Base-by-base conservation (phyloP, 768 basidiomycete genomes). In the Hygrocybe punicea region DNA sequence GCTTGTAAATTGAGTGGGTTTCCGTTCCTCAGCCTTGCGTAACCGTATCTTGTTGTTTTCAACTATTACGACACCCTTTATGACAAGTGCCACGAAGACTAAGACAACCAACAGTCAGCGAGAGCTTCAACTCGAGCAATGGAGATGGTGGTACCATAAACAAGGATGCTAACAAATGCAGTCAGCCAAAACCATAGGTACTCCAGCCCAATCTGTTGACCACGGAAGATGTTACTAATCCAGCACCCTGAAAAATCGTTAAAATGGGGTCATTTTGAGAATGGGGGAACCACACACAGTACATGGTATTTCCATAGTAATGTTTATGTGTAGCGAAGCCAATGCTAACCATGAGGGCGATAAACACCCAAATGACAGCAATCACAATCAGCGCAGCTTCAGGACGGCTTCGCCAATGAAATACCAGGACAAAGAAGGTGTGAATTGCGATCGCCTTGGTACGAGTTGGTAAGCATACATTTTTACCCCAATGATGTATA, bases 101-200 rank as follows among this genome's bases (percentile, higher is more conserved):
- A 25, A 16, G 21, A 14, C 6, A 16, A 51, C n/a, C 2, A 29
- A 29, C 8, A 17, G 6, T 47, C 21, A 17, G 21, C 21, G 11
- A 47, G 21, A 13, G 39, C 45, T 13, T 47, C 5, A 5, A 17
- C 6, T n/a, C 5, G 45, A 5, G 35, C 4, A 33, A 4, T 29
- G n/a, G n/a, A 29, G 25, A 69, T 71, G 25, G 76, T 65, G 21
- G 71, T 69, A 9, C 73, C 51, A 60, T 79, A 79, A 11, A 75
- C 68, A 21, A 74, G 29, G n/a, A 79, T 55, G 59, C 73, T 73
- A 23, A 69, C 56, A 39, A 74, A 65, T 2, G 73, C 72, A 8
- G 78, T 67, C 24, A 74, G 58, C 78, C 78, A 79, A 60, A 79
- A 60, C 74, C 78, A 78, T 25, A 73, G 33, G 52, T 76, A 79